Percentiles rank a stretch among this genome's conserved stretches.
Evolutionary conservation across 176 grass and related monocot species (phyloP).

Genomic region (Stipa capillata): DNA sequence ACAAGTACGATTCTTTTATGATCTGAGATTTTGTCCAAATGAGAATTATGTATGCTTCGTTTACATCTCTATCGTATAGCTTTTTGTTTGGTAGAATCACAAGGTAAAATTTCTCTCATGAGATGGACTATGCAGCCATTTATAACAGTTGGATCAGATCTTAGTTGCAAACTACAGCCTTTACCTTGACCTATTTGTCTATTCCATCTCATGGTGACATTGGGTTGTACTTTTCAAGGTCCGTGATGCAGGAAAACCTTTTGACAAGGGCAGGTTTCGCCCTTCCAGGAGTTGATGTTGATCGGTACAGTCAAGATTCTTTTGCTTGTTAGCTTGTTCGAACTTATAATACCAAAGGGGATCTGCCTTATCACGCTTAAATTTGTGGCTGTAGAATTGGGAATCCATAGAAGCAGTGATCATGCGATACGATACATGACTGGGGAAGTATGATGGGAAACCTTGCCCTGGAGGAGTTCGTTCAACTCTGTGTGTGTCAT

Average conservation of each 20-base stretch:
- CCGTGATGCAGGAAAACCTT: slow-evolving; percentile 76
- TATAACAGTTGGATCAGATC: background rate
- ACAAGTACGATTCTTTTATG: slow-evolving; percentile 46
- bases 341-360: no score
- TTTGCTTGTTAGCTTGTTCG: no score
- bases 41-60: background rate
- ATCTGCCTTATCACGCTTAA: no score
- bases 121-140: background rate
- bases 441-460: no score
- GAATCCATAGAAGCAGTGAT: no score
- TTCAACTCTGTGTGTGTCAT: no score
- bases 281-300: slow-evolving; percentile 78
- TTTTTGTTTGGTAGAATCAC: background rate
- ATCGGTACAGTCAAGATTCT: slow-evolving; percentile 67
- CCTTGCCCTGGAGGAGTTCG: no score
- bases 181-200: background rate
- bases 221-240: slow-evolving; percentile 45
- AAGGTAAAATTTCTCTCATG: background rate
- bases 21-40: background rate
- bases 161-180: background rate
- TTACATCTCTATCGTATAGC: background rate
- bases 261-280: slow-evolving; percentile 77
- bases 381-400: no score
- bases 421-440: no score
- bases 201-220: background rate